Conservation (phyloP, 2,329 filamentous ascomycete species). For the Phoma sp. region DNA sequence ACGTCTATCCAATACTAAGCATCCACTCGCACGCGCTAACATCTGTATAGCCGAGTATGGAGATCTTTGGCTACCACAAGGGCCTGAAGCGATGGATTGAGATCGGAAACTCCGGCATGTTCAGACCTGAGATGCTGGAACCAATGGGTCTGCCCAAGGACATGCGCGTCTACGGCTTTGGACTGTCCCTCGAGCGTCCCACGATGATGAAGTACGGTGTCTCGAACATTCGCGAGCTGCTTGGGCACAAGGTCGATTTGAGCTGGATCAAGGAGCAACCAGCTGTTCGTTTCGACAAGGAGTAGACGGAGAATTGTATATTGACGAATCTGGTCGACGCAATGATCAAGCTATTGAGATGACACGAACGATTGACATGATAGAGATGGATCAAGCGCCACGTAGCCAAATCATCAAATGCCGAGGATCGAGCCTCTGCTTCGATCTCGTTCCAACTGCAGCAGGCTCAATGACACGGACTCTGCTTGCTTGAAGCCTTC, state of each 20-base stretch:
- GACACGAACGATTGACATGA: neutral
- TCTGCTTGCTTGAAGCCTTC: no score
- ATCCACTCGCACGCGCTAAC: neutral
- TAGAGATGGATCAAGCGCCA: neutral
- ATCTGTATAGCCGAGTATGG: slow-evolving; percentile 71
- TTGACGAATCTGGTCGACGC: neutral
- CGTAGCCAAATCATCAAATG: neutral
- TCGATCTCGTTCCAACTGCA: no score
- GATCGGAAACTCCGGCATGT: slow-evolving; percentile 99
- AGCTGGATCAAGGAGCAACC: slow-evolving; percentile 91
- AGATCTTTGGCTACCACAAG: slow-evolving; percentile 95
- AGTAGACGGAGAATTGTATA: slow-evolving; percentile 52
- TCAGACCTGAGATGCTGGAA: slow-evolving; percentile 96
- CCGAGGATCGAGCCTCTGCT: no score
- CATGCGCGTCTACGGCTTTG: slow-evolving; percentile 93
- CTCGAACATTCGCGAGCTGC: slow-evolving; percentile 87
- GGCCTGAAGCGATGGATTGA: slow-evolving; percentile 73
- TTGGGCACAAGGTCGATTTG: slow-evolving; percentile 95
- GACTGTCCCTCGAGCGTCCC: slow-evolving; percentile 86
- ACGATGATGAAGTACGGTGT: slow-evolving; percentile 91
- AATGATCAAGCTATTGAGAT: neutral
- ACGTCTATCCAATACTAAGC: neutral
- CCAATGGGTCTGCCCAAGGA: slow-evolving; percentile 92
- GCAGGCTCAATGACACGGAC: no score
- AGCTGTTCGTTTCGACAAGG: slow-evolving; percentile 86